These are phyloP conservation scores for Rubus idaeus DNA, from an alignment of 306 rosid genomes.

Conservation along the genomic window DNA sequence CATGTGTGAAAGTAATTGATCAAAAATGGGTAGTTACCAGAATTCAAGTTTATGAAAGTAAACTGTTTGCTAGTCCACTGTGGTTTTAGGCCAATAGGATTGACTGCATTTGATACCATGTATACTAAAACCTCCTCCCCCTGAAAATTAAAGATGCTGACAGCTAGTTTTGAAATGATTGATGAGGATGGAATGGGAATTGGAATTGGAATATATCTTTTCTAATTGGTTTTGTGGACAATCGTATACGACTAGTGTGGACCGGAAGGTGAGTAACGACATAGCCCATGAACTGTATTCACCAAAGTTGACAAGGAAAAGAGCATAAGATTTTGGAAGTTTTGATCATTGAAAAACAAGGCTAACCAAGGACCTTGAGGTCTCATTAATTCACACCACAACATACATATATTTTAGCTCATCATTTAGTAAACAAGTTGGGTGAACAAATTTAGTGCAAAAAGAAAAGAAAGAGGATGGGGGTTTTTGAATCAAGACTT, in stretches of 20 bases:
- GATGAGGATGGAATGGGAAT: background rate
- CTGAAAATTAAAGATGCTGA: background rate
- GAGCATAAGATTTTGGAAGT: background rate
- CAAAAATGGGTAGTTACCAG: background rate
- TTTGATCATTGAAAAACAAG: background rate
- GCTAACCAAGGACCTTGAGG: background rate
- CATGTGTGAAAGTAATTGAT: background rate
- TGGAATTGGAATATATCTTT: background rate
- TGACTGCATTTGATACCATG: background rate
- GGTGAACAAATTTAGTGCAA: too few species aligned
- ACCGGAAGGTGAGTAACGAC: background rate
- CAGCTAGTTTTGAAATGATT: background rate
- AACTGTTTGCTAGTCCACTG: conserved; percentile 33
- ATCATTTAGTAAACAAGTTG: too few species aligned
- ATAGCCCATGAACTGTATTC: background rate
- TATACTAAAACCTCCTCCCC: too few species aligned
- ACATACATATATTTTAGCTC: too few species aligned
- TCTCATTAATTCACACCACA: too few species aligned
- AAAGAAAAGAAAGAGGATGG: too few species aligned
- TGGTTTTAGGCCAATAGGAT: conserved; percentile 25
- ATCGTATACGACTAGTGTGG: background rate
- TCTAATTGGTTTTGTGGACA: background rate
- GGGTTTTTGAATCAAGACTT: too few species aligned
- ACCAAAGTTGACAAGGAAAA: too few species aligned
- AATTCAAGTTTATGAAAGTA: background rate